phyloP scores from a whole-genome alignment of 768 basidiomycete species.

The Mrakia blollopis region DNA sequence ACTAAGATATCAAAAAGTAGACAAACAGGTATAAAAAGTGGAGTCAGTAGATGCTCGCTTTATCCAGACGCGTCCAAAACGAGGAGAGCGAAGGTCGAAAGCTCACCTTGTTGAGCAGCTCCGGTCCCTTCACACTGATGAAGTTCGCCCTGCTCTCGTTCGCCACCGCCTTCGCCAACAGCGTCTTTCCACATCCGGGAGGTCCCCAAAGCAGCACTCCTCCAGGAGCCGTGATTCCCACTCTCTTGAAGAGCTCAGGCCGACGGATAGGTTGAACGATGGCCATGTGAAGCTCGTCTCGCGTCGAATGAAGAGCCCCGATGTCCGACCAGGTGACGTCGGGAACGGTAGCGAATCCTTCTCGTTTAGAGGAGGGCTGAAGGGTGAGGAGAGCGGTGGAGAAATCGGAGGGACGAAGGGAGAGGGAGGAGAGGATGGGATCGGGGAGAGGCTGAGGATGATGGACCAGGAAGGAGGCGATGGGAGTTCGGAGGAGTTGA shows the following conservation, averaged over 20 bases:
- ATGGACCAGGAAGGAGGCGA: conserved; percentile 80
- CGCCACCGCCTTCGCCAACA: conserved; percentile 96
- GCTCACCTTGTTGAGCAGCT: conserved; percentile 87
- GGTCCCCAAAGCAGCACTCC: conserved; percentile 98
- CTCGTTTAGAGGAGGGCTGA: conserved; percentile 93
- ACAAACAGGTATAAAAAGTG: not conserved
- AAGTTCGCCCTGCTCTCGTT: conserved; percentile 94
- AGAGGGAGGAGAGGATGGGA: conserved; percentile 71
- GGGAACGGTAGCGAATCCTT: conserved; percentile 95
- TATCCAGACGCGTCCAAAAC: not conserved
- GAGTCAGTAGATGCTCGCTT: not conserved
- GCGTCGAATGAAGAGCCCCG: conserved; percentile 76
- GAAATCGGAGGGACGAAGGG: conserved; percentile 78
- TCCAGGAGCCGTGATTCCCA: conserved; percentile 86
- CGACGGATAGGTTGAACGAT: conserved; percentile 90
- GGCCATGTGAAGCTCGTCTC: conserved; percentile 94
- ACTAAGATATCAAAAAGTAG: conserved; percentile 50
- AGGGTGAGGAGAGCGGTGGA: conserved; percentile 72
- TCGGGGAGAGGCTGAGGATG: conserved; percentile 76
- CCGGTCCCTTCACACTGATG: conserved; percentile 96
- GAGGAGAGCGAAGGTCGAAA: not conserved
- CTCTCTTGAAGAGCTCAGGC: conserved; percentile 78
- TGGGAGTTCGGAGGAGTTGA: conserved; percentile 55
- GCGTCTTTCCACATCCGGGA: conserved; percentile 94
- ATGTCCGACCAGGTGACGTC: conserved; percentile 93